Conservation (phyloP, 441 rosid species). For the Gossypium lobatum region DNA sequence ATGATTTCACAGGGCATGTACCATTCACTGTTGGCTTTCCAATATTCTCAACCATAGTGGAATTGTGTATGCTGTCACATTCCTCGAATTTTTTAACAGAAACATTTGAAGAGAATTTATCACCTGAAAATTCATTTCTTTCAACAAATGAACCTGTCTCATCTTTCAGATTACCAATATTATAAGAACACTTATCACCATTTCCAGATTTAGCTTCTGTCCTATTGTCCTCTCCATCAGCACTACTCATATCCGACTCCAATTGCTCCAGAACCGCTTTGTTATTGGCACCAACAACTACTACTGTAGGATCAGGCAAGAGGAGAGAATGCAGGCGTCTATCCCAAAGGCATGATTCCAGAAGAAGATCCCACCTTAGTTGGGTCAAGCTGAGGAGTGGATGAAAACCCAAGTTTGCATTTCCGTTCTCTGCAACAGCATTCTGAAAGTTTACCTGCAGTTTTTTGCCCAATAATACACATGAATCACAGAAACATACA, state of each 20-base stretch:
- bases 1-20: constrained; percentile 13
- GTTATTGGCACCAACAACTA: constrained; percentile 27
- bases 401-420: constrained; percentile 34
- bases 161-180: constrained; percentile 20
- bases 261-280: constrained; percentile 26
- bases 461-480: not conserved
- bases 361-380: constrained; percentile 72
- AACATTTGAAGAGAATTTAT: constrained; percentile 24
- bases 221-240: constrained; percentile 22
- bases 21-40: constrained; percentile 15
- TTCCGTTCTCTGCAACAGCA: constrained; percentile 38
- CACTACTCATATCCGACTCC: constrained; percentile 21
- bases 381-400: constrained; percentile 57
- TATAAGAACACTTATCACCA: constrained; percentile 25
- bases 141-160: constrained; percentile 18
- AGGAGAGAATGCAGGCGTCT: constrained; percentile 61
- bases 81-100: constrained; percentile 30
- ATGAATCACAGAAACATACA: not conserved
- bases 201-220: constrained; percentile 18
- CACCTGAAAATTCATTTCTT: constrained; percentile 28
- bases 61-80: constrained; percentile 22
- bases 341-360: constrained; percentile 78
- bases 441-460: constrained; percentile 38
- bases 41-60: constrained; percentile 26
- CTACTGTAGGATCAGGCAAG: constrained; percentile 39